Evolutionary conservation across 768 basidiomycete species (phyloP), one percentile per base, ranked within the genome.

Genomic region (Vararia minispora): DNA sequence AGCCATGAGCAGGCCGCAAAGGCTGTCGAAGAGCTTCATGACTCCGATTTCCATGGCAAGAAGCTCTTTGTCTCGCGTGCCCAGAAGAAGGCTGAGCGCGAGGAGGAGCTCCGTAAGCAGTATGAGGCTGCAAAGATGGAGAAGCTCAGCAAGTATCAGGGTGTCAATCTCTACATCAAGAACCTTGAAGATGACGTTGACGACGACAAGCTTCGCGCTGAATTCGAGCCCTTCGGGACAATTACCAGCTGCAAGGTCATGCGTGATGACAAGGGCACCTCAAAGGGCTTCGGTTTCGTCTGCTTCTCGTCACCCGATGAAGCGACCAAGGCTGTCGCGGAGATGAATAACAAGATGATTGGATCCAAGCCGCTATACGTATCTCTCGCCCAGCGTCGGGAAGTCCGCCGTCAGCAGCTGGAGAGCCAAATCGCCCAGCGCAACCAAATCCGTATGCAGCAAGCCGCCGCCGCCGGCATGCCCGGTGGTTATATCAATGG

Each of bases 321-420:
- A 65, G 92, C 95, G 17, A 97, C 90, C 55, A 98, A 98, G 69
- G 95, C 95, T 44, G 91, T 98, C 43, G 87, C 90, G 39, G 95
- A 99, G 70, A 95, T 99, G 91, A 99, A 99, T 75, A 97, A 95
- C 76, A 94, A 94, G 69, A 98, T 98, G 82, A 88, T 98, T 54
- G 94, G 94, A 45, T 76, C 82, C 49, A 99, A 99, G 68, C 95
- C 95, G 37, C 77, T 99, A 53, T 99, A 98, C 57, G 95, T 99
- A 58, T 92, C 94, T 28, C 79, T 98, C 49, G 95, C 95, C 50
- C 95, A 99, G 60, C 89, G 94, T 49, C 90, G 91, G 46, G 95
- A 99, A 56, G 87, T 95, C 54, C 87, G 95, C 59, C 78, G 92
- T 55, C 94, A 98, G 62, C 92, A 98, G 61, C 75, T 99, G 51